phyloP scores from a whole-genome alignment of 2,329 filamentous ascomycete species.

The Coleophoma eucalyptorum region DNA sequence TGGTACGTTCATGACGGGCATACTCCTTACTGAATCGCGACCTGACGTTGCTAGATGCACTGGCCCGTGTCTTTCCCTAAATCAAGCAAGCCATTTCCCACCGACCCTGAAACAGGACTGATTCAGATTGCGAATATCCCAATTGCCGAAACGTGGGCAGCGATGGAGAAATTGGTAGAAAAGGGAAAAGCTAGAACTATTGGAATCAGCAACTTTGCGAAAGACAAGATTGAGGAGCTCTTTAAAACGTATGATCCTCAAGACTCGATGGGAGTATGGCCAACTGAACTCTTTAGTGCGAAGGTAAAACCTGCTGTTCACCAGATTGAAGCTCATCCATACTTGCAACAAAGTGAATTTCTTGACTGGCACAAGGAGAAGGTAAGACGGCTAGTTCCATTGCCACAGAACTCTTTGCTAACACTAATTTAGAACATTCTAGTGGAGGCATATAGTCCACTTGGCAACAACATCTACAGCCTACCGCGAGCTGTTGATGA shows the following conservation, averaged over 20 bases:
- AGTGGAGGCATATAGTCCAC: slow-evolving; percentile 60
- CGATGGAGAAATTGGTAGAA: slow-evolving; percentile 33
- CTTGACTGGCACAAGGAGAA: slow-evolving; percentile 58
- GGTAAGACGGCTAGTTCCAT: slow-evolving; percentile 59
- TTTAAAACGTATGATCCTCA: slow-evolving; percentile 31
- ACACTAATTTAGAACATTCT: slow-evolving; percentile 55
- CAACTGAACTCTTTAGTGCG: slow-evolving; percentile 50
- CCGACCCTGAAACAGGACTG: slow-evolving; percentile 26
- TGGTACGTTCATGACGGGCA: slow-evolving; percentile 36
- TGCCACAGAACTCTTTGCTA: slow-evolving; percentile 60
- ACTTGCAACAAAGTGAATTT: slow-evolving; percentile 52
- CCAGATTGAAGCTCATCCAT: slow-evolving; percentile 66
- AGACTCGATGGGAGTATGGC: slow-evolving; percentile 27
- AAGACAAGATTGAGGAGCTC: slow-evolving; percentile 34
- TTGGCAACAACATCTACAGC: slow-evolving; percentile 48
- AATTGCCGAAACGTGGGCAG: slow-evolving; percentile 40
- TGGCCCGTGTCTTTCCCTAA: slow-evolving; percentile 49
- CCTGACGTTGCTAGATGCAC: slow-evolving; percentile 53
- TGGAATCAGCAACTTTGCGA: slow-evolving; percentile 46
- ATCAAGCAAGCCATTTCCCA: slow-evolving; percentile 34
- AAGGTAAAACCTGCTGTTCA: slow-evolving; percentile 42
- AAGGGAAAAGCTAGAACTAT: slow-evolving; percentile 37
- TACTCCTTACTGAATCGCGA: slow-evolving; percentile 30
- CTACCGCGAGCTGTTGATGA: slow-evolving; percentile 43
- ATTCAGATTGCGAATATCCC: slow-evolving; percentile 39